Evolutionary conservation across 1,284 basidiomycete genomes (phyloP).

Genomic region (Hymenochaete sp.): DNA sequence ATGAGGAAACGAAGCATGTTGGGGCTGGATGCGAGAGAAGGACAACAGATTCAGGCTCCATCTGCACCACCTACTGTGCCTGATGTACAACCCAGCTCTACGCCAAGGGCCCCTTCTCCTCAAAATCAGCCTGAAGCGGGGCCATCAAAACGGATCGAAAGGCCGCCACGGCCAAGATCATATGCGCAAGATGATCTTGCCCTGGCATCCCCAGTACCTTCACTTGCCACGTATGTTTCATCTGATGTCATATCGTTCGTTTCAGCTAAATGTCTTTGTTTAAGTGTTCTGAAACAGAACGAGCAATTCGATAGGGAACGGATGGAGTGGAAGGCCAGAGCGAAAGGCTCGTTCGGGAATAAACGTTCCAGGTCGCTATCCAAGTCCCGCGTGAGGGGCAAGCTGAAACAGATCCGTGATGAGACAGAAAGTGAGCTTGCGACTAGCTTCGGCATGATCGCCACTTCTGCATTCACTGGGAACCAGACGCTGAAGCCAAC

Average conservation of each 20-base stretch:
- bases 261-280: conserved; percentile 3
- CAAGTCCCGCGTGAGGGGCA: conserved; percentile 53
- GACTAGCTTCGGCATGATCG: conserved; percentile 16
- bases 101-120: not conserved
- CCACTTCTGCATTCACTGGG: conserved; percentile 16
- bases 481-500: conserved; percentile 13
- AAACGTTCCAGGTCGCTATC: conserved; percentile 52
- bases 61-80: conserved; percentile 10
- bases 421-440: conserved; percentile 16
- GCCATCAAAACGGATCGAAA: conserved; percentile 19
- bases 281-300: conserved; percentile 58
- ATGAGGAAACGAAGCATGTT: conserved; percentile 5
- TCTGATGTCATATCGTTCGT: conserved; percentile 2
- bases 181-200: conserved; percentile 52
- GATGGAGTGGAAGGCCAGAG: conserved; percentile 54
- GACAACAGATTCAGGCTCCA: conserved; percentile 4
- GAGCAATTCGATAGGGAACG: conserved; percentile 51
- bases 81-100: not conserved
- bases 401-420: conserved; percentile 29
- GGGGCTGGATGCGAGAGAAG: not conserved
- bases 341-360: conserved; percentile 55
- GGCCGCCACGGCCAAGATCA: conserved; percentile 28
- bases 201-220: conserved; percentile 50
- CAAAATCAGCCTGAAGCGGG: conserved; percentile 3
- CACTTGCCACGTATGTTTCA: conserved; percentile 45